A percentile compares a stretch with the other conserved stretches of the same genome.
Conservation (phyloP, 768 basidiomycete genomes). For the Termitomyces heimii region DNA sequence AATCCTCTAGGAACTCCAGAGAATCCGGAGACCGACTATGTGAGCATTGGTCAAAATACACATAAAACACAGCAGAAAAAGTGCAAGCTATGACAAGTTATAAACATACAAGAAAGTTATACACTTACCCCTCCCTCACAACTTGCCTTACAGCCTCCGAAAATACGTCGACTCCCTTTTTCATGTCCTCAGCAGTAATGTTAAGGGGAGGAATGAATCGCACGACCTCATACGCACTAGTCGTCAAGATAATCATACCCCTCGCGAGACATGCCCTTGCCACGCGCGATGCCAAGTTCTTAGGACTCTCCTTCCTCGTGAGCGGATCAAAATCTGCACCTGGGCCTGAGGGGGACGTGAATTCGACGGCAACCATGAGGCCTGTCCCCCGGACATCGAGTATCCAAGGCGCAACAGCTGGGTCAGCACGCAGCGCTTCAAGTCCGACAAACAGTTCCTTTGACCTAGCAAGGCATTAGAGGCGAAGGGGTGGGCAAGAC, state of each 20-base stretch:
- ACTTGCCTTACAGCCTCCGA: slow-evolving; percentile 67
- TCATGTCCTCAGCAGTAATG: slow-evolving; percentile 69
- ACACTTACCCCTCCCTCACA: slow-evolving; percentile 36
- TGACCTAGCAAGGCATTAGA: slow-evolving; percentile 40
- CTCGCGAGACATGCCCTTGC: slow-evolving; percentile 80
- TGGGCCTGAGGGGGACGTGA: slow-evolving; percentile 57
- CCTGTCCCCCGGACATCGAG: slow-evolving; percentile 87
- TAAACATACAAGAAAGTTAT: background rate
- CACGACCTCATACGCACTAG: slow-evolving; percentile 81
- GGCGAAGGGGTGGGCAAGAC: background rate
- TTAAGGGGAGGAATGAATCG: slow-evolving; percentile 94
- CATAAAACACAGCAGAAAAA: no score
- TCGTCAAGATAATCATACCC: slow-evolving; percentile 84
- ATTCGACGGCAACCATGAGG: slow-evolving; percentile 85
- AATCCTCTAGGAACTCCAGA: no score
- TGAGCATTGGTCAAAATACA: background rate
- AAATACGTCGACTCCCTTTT: slow-evolving; percentile 62
- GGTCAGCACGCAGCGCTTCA: slow-evolving; percentile 47
- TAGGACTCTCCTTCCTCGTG: slow-evolving; percentile 22
- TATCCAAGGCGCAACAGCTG: slow-evolving; percentile 50
- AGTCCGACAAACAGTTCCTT: slow-evolving; percentile 64
- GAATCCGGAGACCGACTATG: background rate
- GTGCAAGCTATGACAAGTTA: background rate
- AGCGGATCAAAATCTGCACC: slow-evolving; percentile 39
- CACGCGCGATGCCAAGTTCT: slow-evolving; percentile 61